phyloP scores from a whole-genome alignment of 1,284 basidiomycete genomes.

The Sanghuangporus weigelae region DNA sequence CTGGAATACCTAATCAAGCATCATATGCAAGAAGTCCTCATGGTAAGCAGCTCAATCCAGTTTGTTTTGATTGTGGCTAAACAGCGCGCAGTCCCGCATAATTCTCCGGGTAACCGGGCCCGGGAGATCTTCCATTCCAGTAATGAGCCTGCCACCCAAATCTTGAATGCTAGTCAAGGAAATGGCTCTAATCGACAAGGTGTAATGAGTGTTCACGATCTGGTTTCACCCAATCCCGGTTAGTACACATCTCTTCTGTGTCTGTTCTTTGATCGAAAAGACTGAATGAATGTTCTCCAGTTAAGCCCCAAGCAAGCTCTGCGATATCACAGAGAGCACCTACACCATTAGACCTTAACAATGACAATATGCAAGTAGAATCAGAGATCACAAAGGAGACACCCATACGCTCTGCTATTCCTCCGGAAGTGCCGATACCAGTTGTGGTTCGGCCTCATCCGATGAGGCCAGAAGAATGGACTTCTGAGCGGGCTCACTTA shows the following conservation, averaged over 20 bases:
- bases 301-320: neutral
- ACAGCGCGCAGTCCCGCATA: neutral
- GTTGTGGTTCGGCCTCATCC: neutral
- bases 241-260: neutral
- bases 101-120: neutral
- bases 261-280: neutral
- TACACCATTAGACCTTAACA: neutral
- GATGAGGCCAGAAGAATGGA: neutral
- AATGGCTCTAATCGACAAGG: conserved; percentile 5
- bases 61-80: neutral
- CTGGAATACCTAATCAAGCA: neutral
- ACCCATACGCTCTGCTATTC: neutral
- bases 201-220: conserved; percentile 17
- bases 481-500: neutral
- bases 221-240: conserved; percentile 15
- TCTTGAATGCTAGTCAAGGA: neutral
- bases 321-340: neutral
- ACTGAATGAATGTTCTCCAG: neutral
- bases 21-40: conserved; percentile 1
- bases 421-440: neutral
- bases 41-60: neutral
- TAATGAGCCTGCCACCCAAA: neutral
- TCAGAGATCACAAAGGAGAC: neutral
- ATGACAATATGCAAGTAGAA: conserved; percentile 5
- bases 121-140: neutral